Base-by-base conservation (phyloP, 2,329 filamentous ascomycete species). In the Ophiosphaerella herpotricha region DNA sequence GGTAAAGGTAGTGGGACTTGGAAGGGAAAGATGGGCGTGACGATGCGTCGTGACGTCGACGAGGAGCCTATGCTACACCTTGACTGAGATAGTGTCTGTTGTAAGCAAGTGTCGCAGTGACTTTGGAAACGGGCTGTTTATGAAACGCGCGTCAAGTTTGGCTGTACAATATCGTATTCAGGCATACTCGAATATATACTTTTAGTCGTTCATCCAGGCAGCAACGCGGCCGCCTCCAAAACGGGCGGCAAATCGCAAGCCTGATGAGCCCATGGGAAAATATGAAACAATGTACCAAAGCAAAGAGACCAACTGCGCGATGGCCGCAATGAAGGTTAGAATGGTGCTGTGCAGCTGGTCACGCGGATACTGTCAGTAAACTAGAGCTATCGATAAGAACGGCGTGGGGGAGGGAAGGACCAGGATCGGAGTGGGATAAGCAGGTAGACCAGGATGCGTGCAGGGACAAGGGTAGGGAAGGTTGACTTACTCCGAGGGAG, bases 241-340 rank as follows among this genome's bases (percentile, higher is more conserved):
- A 3, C 85, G 86, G 37, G 91, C 90, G 50, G 91, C 91, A 60
- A 96, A 85, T 52, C 93, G 87, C 59, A 99, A 77, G 36, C 94
- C 91, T 47, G 87, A 89, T 49, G 89, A 90, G 35, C 94, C 94
- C 92, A 97, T 96, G 23, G 94, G 94, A 67, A 97, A 97, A 75
- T 99, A 99, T 76, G 90, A 96, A 74, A 97, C 86, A 39, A 97
- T 81, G 76, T 97, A 97, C 93, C 93, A 97, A 39, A 90, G 59
- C 57, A 97, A 79, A 56, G 88, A 89, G 45, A 87, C 86, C 46
- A 97, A 80, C 73, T 99, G 94, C 61, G 92, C 78, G 52, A 97
- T 81, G 54, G 90, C 86, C 18, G 91, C 89, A 57, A 97, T 78
- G 46, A 97, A 80, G 13, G 94, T 97, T 58, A 97, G 84, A 55